Base-by-base conservation (phyloP, 805 yeast species). In the Saccharomycopsis capsularis region DNA sequence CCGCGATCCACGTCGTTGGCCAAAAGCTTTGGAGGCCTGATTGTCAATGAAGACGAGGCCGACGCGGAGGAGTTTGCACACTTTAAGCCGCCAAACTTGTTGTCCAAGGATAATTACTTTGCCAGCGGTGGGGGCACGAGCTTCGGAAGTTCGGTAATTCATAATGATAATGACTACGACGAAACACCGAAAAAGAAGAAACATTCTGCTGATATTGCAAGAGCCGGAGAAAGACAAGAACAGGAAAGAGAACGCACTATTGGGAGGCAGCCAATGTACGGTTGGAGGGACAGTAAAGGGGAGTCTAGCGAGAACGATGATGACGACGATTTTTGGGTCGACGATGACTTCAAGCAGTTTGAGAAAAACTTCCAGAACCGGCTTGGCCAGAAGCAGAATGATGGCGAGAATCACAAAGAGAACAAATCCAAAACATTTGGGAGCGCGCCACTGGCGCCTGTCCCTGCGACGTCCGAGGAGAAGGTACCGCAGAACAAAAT, bases 61-160 rank as follows among this genome's bases (percentile, higher is more conserved):
- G 52, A 48, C 15, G 41, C 16, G 13, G 39, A 41, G n/a, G 22
- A 19, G 25, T 11, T 34, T 9, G 5, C 32, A 13, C 40, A 21
- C 19, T 27, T 41, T 21, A 42, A 50, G 21, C 42, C 54, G 1
- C 54, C 54, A 4, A 50, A 50, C 30, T 43, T 50, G 30, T 35
- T 50, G 16, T 42, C 51, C 6, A 50, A 50, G 30, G 54, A 50
- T 16, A 50, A 50, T 35, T 47, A 47, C 27, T 50, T 50, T 29
- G 25, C n/a, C 22, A 21, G 40, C n/a, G 19, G 18, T 34, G 38
- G 38, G 7, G n/a, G 19, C n/a, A n/a, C 19, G 7, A 34, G 38
- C n/a, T 16, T 34, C 6, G n/a, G n/a, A 5, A 34, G 38, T 34
- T 9, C n/a, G 19, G 7, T 34, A 6, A 11, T 34, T 6, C 15